phyloP scores from a whole-genome alignment of 2,329 filamentous ascomycete genomes.

The Ascochyta viciae-villosae region DNA sequence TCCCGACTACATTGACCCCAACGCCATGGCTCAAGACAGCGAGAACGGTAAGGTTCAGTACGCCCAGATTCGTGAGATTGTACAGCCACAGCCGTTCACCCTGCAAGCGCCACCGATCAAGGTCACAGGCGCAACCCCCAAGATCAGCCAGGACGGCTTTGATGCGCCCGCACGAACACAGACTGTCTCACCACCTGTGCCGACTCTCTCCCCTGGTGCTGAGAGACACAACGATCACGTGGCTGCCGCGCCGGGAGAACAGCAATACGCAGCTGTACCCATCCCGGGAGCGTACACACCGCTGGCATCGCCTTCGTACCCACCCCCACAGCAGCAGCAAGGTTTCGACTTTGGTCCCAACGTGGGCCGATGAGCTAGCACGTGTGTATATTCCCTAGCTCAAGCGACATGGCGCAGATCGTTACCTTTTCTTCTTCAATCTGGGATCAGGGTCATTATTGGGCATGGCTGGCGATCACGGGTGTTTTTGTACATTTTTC shows the following conservation, averaged over 20 bases:
- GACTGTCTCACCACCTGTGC: constrained; percentile 47
- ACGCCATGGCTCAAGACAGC: constrained; percentile 61
- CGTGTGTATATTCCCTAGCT: constrained; percentile 15
- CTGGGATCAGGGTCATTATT: constrained; percentile 28
- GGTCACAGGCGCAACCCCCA: constrained; percentile 79
- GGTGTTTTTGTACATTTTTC: constrained; percentile 37
- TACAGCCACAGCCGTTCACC: constrained; percentile 71
- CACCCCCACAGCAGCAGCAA: constrained; percentile 35
- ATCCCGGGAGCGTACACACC: constrained; percentile 83
- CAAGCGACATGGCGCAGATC: constrained; percentile 23
- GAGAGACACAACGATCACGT: constrained; percentile 69
- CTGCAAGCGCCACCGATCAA: constrained; percentile 85
- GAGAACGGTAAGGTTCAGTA: constrained; percentile 49
- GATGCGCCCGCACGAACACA: constrained; percentile 47
- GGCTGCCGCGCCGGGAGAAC: constrained; percentile 77
- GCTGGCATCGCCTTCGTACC: constrained; percentile 53
- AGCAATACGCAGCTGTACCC: constrained; percentile 82
- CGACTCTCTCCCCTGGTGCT: constrained; percentile 46
- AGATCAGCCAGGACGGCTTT: constrained; percentile 69
- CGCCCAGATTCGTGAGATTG: constrained; percentile 53
- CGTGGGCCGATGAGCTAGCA: constrained; percentile 32
- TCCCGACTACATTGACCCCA: constrained; percentile 52
- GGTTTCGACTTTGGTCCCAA: constrained; percentile 51
- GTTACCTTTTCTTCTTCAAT: constrained; percentile 23
- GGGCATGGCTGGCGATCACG: constrained; percentile 28